Evolutionary conservation across 2,329 filamentous ascomycete genomes (phyloP), one percentile per base, ranked within the genome.

Genomic region (Didymella arachidicola): DNA sequence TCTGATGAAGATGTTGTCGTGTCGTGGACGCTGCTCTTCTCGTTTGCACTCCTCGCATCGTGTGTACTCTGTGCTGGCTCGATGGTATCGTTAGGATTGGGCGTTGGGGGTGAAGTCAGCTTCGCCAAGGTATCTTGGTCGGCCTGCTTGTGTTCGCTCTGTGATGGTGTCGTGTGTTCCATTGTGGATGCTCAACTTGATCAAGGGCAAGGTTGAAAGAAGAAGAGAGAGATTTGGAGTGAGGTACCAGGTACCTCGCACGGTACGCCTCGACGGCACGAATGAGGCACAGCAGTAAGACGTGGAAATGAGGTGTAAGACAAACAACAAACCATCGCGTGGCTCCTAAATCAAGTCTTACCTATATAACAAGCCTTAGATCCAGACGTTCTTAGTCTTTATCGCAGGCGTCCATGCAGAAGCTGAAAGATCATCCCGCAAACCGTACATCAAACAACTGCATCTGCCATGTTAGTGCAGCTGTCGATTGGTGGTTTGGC

Each of bases 251-350:
- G 29, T 36, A 43, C 48, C 22, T 4, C 6, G 30, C 7, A 18
- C 18, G 36, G 43, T 19, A 36, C 42, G 55, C 43, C 43, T 47
- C 48, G 36, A 19, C n/a, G 36, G 36, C 36, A 51, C 48, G 38
- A 29, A 26, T 39, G 55, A 52, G 55, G 55, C 55, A 53, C 55
- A 52, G 48, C 43, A 26, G 53, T 47, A 36, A 53, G 55, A 47
- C 22, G 43, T 48, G 48, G 48, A 52, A n/a, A 57, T 52, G 51
- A 11, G 22, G n/a, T 32, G 55, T 53, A 52, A 57, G 55, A 48
- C 48, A 48, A 34, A 46, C 39, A 46, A 57, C 41, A 32, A 51
- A 51, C 27, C 36, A 16, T 48, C 16, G 29, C 27, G 10, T 19
- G 18, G 36, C 36, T 43, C 43, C 48, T 42, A 57, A 38, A 42